A percentile compares a stretch with the other conserved stretches of the same genome.
phyloP scores from a whole-genome alignment of 2,329 filamentous ascomycete genomes.

The Xylaria sp. region DNA sequence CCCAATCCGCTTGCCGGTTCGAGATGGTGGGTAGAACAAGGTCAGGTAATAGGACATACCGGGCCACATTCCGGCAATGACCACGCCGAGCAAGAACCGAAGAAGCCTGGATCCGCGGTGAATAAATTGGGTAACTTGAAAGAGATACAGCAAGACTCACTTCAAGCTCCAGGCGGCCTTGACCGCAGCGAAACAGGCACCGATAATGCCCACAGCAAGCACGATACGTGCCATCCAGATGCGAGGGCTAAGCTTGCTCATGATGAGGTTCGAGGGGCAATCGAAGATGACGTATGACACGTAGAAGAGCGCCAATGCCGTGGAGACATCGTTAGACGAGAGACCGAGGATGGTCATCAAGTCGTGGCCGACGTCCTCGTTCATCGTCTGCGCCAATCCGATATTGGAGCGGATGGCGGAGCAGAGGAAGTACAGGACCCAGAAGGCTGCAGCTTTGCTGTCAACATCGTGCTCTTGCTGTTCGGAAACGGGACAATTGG shows the following conservation, averaged over 20 bases:
- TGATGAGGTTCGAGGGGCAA: slow-evolving; percentile 83
- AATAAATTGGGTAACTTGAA: slow-evolving; percentile 13
- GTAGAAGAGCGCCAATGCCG: slow-evolving; percentile 85
- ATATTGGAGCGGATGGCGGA: slow-evolving; percentile 91
- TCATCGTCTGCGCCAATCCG: slow-evolving; percentile 95
- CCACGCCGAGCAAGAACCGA: slow-evolving; percentile 80
- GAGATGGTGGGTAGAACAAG: slow-evolving; percentile 85
- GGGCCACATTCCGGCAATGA: slow-evolving; percentile 93
- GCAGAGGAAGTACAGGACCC: slow-evolving; percentile 89
- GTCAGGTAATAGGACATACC: slow-evolving; percentile 94
- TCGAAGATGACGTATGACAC: slow-evolving; percentile 92
- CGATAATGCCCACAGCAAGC: slow-evolving; percentile 82
- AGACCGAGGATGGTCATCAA: slow-evolving; percentile 72
- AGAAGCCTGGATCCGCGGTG: slow-evolving; percentile 57
- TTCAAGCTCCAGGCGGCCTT: slow-evolving; percentile 83
- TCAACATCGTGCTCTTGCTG: slow-evolving; percentile 9
- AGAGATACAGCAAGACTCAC: slow-evolving; percentile 43
- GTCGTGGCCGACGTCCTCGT: slow-evolving; percentile 69
- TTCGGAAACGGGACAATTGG: background rate
- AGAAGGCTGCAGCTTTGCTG: slow-evolving; percentile 63
- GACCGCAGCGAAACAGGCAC: slow-evolving; percentile 81
- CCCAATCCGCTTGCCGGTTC: slow-evolving; percentile 85
- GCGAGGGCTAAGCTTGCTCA: slow-evolving; percentile 82
- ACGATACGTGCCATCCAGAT: slow-evolving; percentile 94
- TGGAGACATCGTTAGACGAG: slow-evolving; percentile 76